Evolutionary conservation across 129 eudicot species (phyloP).

Genomic region (Arctium lappa): DNA sequence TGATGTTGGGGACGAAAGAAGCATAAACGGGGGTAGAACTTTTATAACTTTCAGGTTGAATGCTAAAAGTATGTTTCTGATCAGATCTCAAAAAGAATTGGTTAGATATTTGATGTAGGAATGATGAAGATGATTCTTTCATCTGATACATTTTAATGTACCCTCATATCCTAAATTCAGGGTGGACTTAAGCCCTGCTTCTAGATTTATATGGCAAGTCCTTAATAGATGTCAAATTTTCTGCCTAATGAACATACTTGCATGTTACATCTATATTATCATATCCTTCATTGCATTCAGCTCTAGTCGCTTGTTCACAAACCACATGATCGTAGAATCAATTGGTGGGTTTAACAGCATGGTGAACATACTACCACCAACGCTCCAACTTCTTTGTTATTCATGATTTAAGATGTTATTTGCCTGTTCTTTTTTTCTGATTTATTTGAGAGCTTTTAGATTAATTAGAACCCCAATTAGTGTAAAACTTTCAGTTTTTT

Average conservation of each 20-base stretch:
- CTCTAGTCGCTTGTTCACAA: background rate
- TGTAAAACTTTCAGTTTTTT: background rate
- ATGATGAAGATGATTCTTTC: background rate
- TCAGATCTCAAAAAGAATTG: no score
- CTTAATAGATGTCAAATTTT: background rate
- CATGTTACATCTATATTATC: background rate
- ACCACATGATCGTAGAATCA: background rate
- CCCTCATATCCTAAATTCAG: background rate
- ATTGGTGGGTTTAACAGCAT: background rate
- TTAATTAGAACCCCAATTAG: background rate
- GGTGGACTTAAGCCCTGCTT: background rate
- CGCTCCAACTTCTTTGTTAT: background rate
- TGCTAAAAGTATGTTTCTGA: background rate
- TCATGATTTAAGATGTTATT: background rate
- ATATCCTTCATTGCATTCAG: background rate
- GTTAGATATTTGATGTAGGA: background rate
- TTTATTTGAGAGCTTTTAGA: conserved; percentile 1
- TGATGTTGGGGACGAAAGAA: background rate
- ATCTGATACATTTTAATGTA: background rate
- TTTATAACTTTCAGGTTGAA: background rate
- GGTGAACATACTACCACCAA: background rate
- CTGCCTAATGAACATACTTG: background rate
- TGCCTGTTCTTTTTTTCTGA: background rate
- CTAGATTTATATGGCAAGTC: background rate
- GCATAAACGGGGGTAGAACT: background rate